Evolutionary conservation across 2,329 filamentous ascomycete species (phyloP), one percentile per base, ranked within the genome.

Genomic region (Fusarium floridanum): DNA sequence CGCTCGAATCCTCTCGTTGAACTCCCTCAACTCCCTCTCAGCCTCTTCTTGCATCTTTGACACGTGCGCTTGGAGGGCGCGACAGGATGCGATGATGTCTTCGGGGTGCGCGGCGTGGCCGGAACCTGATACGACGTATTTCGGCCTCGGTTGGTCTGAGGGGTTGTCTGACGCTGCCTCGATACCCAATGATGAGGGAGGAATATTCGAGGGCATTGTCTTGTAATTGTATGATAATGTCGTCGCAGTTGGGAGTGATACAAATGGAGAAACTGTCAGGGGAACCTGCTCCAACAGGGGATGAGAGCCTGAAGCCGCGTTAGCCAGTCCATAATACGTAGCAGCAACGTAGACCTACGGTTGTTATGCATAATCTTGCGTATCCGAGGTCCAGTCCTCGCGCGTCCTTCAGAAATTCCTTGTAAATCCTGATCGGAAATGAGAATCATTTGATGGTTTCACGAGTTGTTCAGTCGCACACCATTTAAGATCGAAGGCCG

Each of bases 191-290:
- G 79, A 75, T 2, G 83, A 82, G 4, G 83, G 79, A 3, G 97
- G 96, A 0, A 98, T 90, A 3, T 95, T 93, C 1, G 95, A 96
- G 0, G 96, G 94, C 80, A 98, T 92, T 12, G 91, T 89, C 81
- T 95, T 96, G 89, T 98, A 98, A 77, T 95, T 97, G 86, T 98
- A 98, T 27, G 97, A 96, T 9, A 99, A 91, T 0, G 95, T 98
- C 22, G 95, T 94, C 29, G 96, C 93, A 34, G 94, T 93, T 12
- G 97, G 97, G 36, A 99, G 92, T 70, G 93, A 93, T 78, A 98
- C 91, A 86, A 98, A 98, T 29, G 97, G 97, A 4, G 96, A 98
- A 53, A 98, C 95, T 60, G 95, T 97, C 65, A 99, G 87, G 34
- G 97, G 95, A 45, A 98, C 91, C 85, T 99, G 97, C 76, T 95